phyloP scores from a whole-genome alignment of 768 basidiomycete species.

The Trametes meyenii region DNA sequence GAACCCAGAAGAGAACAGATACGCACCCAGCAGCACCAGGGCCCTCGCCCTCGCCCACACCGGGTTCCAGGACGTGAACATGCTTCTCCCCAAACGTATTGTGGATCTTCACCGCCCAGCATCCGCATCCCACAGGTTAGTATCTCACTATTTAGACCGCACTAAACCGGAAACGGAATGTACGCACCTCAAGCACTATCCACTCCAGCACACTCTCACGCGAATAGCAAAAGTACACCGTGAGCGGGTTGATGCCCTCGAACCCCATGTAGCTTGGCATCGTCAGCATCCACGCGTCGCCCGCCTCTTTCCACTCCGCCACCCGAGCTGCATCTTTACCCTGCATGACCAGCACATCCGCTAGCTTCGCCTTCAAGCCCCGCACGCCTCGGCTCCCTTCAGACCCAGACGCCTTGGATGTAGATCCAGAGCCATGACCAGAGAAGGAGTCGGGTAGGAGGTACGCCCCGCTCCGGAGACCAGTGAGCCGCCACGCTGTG shows the following conservation, averaged over 20 bases:
- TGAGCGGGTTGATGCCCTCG: constrained; percentile 73
- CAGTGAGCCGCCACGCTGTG: constrained; percentile 45
- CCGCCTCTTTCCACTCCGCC: constrained; percentile 14
- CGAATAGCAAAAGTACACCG: constrained; percentile 67
- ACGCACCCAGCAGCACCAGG: constrained; percentile 35
- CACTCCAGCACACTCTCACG: constrained; percentile 38
- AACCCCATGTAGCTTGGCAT: constrained; percentile 70
- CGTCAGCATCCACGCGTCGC: constrained; percentile 70
- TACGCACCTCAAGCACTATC: constrained; percentile 59
- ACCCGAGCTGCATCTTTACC: constrained; percentile 26
- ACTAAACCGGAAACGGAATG: neutral
- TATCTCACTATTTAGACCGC: neutral
- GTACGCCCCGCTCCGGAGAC: constrained; percentile 44
- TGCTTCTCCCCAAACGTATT: constrained; percentile 78
- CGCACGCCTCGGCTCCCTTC: neutral
- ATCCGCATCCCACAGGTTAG: neutral
- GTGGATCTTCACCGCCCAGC: constrained; percentile 50
- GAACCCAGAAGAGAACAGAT: neutral
- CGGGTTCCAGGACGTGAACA: constrained; percentile 54
- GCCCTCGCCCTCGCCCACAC: constrained; percentile 45
- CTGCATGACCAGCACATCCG: constrained; percentile 36
- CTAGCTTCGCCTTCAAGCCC: constrained; percentile 47
- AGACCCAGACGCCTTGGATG: neutral
- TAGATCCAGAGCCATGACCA: too few species aligned
- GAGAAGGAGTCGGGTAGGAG: constrained; percentile 21